Base-by-base conservation (phyloP, 2,329 filamentous ascomycete species). In the Apiospora koreana region DNA sequence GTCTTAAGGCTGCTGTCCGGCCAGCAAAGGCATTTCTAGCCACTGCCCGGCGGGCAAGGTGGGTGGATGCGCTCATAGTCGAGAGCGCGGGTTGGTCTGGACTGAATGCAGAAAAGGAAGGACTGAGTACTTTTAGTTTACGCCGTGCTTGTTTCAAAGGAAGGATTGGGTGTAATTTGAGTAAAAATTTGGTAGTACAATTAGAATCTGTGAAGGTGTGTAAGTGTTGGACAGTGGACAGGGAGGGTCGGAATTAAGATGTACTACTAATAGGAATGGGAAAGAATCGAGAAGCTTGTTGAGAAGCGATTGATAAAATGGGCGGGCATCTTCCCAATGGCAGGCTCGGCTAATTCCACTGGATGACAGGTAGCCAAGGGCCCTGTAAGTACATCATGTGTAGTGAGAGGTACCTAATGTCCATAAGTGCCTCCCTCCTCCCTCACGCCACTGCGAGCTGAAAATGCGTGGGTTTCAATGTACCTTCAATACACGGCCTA, bases 21-120 rank as follows among this genome's bases (percentile, higher is more conserved):
- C 85, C 87, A 84, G 76, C 68, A 71, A 89, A 84, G 74, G 86
- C 84, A 81, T 86, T 87, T 74, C 86, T 82, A 76, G 85, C 80
- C 73, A 85, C 82, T 71, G 86, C 87, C 83, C 86, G 82, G 71
- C 86, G 86, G 80, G 86, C 87, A 76, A 87, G 83, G 77, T 80
- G 84, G 72, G 87, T 82, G 65, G 87, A 88, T 77, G 86, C 64
- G 64, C 64, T 66, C 38, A 45, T 43, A 21, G 18, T 66, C 64
- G 64, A 62, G 54, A 38, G 54, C 54, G 54, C 54, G 54, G 54
- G 43, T n/a, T 10, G 54, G 12, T 62, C 18, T 62, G 31, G 21
- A 10, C 54, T n/a, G 54, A n/a, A 38, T 62, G 31, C 31, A 38
- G 35, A 62, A 62, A 62, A 38, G 54, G 54, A 62, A 12, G 54